Percentiles rank a stretch among this genome's conserved stretches.
These are phyloP conservation scores for Mucor irregularis DNA, from an alignment of 371 early-diverging fungal genomes.

Conservation along the genomic window DNA sequence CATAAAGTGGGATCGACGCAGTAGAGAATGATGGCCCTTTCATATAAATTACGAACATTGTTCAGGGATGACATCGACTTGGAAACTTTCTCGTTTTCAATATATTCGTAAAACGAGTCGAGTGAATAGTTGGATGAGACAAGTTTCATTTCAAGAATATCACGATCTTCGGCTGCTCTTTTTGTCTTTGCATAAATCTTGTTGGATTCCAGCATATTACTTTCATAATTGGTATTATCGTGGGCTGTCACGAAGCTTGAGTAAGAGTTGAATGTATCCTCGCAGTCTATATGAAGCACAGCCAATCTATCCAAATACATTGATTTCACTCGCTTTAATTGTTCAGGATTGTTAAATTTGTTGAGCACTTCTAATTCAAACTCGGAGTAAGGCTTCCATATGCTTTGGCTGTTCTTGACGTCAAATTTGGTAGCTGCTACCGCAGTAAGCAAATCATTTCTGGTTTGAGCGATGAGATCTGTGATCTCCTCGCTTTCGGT, in stretches of 20 bases:
- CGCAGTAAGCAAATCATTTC: constrained; percentile 42
- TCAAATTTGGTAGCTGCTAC: constrained; percentile 47
- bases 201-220: constrained; percentile 57
- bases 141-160: constrained; percentile 58
- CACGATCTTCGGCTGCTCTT: constrained; percentile 45
- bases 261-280: constrained; percentile 66
- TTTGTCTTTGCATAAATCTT: constrained; percentile 49
- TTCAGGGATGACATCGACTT: constrained; percentile 30
- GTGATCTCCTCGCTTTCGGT: constrained; percentile 17
- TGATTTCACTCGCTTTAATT: constrained; percentile 3
- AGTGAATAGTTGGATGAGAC: constrained; percentile 33
- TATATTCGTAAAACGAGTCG: constrained; percentile 50
- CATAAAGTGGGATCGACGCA: constrained; percentile 63
- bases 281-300: constrained; percentile 53
- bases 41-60: constrained; percentile 56
- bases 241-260: constrained; percentile 63
- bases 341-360: constrained; percentile 13
- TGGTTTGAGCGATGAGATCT: constrained; percentile 29
- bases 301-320: constrained; percentile 44
- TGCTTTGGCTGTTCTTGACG: constrained; percentile 55
- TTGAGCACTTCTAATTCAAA: constrained; percentile 47
- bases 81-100: constrained; percentile 43
- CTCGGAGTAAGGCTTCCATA: constrained; percentile 57
- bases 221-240: constrained; percentile 60
- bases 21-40: constrained; percentile 60